Evolutionary conservation across 176 grass and related monocot species (phyloP), one percentile per base, ranked within the genome.

Genomic region (Oryza longistaminata): DNA sequence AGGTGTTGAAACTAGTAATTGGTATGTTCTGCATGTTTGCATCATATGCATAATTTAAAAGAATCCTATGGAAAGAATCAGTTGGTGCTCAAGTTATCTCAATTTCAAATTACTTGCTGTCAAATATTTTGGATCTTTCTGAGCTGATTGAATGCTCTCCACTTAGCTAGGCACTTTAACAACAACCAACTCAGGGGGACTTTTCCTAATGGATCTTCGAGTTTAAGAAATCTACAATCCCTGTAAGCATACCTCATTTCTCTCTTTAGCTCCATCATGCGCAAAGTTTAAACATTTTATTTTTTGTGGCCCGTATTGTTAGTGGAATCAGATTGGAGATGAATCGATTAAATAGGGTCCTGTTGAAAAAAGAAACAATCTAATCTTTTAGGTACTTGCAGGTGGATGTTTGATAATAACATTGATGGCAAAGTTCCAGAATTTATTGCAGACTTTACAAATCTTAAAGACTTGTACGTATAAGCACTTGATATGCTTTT

Each of bases 371-470:
- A 45, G 4, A 87, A 79, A 78, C 37, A 4, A 39, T 55, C 27
- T 80, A 29, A 45, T n/a, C 21, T 34, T 43, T 0, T 82, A 33
- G 55, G 29, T 88, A 9, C 39, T 69, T 77, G 82, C 82, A 90
- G 88, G 73, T 90, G 92, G 92, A 87, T 85, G 67, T 93, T 93
- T 48, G 92, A 93, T 76, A 93, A 88, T 80, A 17, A 86, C 55
- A 83, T 93, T 10, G 49, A 72, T 67, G 92, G 85, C 52, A 2
- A 5, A 67, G 11, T 93, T 79, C 91, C 91, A 29, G 52, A 77
- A 61, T 82, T 79, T 72, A 83, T 93, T 76, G 82, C 80, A 2
- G 80, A 82, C 19, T 83, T 93, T 9, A 83, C 68, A 33, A 84
- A 83, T 76, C 75, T 93, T 55, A 88, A 19, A 9, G 88, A 93